These are phyloP conservation scores for Xylariaceae sp. DNA, from an alignment of 2,329 filamentous ascomycete species.

Conservation along the genomic window DNA sequence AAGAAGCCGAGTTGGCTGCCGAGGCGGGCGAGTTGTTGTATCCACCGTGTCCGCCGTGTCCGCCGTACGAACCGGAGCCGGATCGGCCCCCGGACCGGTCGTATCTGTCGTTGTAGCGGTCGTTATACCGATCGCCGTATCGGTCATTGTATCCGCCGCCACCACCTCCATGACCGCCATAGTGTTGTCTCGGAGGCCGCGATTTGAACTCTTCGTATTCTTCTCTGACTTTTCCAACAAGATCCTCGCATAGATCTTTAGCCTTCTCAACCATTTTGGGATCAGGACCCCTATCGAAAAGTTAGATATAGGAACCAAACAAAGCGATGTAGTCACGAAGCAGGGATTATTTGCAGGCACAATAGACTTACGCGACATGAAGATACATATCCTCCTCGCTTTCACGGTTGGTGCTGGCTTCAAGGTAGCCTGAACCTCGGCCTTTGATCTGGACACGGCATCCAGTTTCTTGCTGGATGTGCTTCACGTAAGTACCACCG, in stretches of 20 bases:
- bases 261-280: constrained; percentile 78
- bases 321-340: not conserved
- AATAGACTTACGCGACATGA: constrained; percentile 73
- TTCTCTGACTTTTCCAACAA: constrained; percentile 78
- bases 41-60: constrained; percentile 32
- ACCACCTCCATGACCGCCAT: constrained; percentile 44
- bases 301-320: constrained; percentile 30
- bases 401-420: constrained; percentile 79
- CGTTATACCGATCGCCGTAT: constrained; percentile 36
- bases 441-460: constrained; percentile 99
- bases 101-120: constrained; percentile 25
- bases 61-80: constrained; percentile 29
- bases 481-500: constrained; percentile 92
- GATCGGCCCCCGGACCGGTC: constrained; percentile 33
- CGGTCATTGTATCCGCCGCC: constrained; percentile 36
- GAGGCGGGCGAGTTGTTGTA: constrained; percentile 39
- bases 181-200: constrained; percentile 61
- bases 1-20: constrained; percentile 35
- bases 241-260: constrained; percentile 81
- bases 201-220: constrained; percentile 91
- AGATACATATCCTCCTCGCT: constrained; percentile 96
- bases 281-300: constrained; percentile 67
- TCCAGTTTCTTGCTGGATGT: constrained; percentile 91
- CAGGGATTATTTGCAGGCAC: not conserved
- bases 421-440: constrained; percentile 88